Conservation (phyloP, 768 basidiomycete species). For the Asterophora parasitica region DNA sequence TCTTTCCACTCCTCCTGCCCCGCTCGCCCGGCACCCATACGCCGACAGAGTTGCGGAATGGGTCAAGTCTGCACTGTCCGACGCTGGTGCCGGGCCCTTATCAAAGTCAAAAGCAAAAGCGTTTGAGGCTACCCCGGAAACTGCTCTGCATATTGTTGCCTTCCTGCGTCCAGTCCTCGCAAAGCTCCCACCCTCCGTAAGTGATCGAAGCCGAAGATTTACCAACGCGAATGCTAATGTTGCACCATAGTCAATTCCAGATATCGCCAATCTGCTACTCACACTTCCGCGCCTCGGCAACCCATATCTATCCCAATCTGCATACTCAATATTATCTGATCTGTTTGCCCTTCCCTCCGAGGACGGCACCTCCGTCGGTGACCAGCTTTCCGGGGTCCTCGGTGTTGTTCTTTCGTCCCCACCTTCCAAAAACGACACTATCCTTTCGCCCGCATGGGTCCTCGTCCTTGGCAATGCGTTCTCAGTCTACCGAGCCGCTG, state of each 20-base stretch:
- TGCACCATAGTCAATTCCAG: slow-evolving; percentile 57
- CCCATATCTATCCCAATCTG: slow-evolving; percentile 82
- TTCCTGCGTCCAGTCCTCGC: slow-evolving; percentile 60
- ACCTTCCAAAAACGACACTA: slow-evolving; percentile 63
- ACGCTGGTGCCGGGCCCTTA: slow-evolving; percentile 58
- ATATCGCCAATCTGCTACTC: slow-evolving; percentile 68
- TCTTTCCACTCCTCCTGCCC: slow-evolving; percentile 70
- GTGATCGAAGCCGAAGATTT: slow-evolving; percentile 25
- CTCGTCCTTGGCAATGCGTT: slow-evolving; percentile 70
- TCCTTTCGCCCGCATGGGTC: slow-evolving; percentile 75
- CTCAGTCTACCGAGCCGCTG: slow-evolving; percentile 52
- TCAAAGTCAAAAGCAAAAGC: slow-evolving; percentile 56
- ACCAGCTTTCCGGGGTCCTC: slow-evolving; percentile 59
- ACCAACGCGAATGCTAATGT: slow-evolving; percentile 1
- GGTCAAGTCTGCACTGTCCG: slow-evolving; percentile 61
- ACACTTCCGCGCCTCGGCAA: slow-evolving; percentile 83
- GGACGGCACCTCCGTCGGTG: slow-evolving; percentile 44
- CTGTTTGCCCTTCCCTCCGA: slow-evolving; percentile 57
- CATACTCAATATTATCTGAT: slow-evolving; percentile 82
- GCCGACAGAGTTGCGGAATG: slow-evolving; percentile 77
- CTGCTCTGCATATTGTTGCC: slow-evolving; percentile 73
- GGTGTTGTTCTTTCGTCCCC: slow-evolving; percentile 63
- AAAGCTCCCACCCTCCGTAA: slow-evolving; percentile 64
- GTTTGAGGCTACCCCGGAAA: slow-evolving; percentile 58
- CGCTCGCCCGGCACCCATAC: slow-evolving; percentile 81